Conservation (phyloP, 257 asterid species). For the Solanum sitiens region DNA sequence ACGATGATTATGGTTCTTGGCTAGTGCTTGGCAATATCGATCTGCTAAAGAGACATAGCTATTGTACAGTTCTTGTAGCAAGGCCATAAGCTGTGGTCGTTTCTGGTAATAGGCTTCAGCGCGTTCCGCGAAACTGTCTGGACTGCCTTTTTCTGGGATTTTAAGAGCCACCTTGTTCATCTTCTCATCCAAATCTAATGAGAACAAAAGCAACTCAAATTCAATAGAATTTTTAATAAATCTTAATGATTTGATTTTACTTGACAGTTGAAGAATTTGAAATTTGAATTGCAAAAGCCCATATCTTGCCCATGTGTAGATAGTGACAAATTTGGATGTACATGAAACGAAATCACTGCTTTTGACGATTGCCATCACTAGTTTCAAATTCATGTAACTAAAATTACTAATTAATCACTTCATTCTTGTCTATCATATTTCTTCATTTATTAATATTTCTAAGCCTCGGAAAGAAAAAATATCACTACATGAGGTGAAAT, state of each 20-base stretch:
- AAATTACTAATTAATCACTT: not conserved
- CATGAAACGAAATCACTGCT: not conserved
- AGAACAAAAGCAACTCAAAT: not conserved
- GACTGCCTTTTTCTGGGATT: slow-evolving; percentile 24
- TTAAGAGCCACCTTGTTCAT: slow-evolving; percentile 47
- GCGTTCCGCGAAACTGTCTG: slow-evolving; percentile 58
- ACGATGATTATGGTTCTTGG: slow-evolving; percentile 42
- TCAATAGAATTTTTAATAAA: not conserved
- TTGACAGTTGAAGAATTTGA: not conserved
- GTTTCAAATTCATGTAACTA: not conserved
- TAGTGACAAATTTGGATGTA: not conserved
- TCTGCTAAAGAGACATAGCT: slow-evolving; percentile 71
- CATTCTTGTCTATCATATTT: not conserved
- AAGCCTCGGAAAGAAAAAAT: not conserved
- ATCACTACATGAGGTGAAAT: not conserved
- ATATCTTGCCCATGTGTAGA: not conserved
- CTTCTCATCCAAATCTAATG: slow-evolving; percentile 77
- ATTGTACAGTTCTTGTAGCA: slow-evolving; percentile 74
- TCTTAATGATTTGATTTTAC: not conserved
- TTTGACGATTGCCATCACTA: not conserved
- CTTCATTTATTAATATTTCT: not conserved
- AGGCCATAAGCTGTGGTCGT: slow-evolving; percentile 72
- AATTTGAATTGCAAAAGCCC: not conserved
- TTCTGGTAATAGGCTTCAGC: slow-evolving; percentile 74
- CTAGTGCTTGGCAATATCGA: slow-evolving; percentile 67